Conservation (phyloP, 163 green algal species). For the Coccomyxa subellipsoidea region DNA sequence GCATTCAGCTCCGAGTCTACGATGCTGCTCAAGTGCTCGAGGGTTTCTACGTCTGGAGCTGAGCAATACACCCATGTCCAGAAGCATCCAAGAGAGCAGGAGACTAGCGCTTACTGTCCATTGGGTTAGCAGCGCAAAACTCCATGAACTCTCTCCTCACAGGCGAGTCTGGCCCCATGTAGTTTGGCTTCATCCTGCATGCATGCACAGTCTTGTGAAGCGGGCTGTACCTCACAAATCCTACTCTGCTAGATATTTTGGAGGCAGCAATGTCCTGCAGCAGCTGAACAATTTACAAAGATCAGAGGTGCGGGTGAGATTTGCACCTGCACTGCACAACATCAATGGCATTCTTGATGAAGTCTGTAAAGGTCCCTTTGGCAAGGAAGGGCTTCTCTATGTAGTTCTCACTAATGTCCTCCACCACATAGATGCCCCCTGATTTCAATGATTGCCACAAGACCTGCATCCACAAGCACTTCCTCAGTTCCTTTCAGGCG, state of each 20-base stretch:
- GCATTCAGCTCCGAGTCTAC: neutral
- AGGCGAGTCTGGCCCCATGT: neutral
- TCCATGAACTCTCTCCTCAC: constrained; percentile 13
- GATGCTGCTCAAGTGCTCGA: neutral
- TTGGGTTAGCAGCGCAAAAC: constrained; percentile 6
- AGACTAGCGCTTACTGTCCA: constrained; percentile 9
- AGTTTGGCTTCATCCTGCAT: neutral
- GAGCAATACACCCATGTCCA: too few relatives aligned
- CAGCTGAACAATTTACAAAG: neutral
- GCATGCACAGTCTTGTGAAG: neutral
- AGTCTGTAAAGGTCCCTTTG: constrained; percentile 8
- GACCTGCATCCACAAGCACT: neutral
- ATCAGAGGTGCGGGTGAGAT: neutral
- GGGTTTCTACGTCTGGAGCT: too few relatives aligned
- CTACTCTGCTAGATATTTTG: neutral
- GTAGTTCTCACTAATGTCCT: constrained; percentile 21
- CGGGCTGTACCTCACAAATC: too few relatives aligned
- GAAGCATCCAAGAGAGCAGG: neutral
- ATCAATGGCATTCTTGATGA: constrained; percentile 12
- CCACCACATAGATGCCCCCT: constrained; percentile 11
- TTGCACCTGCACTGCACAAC: constrained; percentile 10
- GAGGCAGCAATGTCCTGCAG: neutral
- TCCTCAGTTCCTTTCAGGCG: neutral
- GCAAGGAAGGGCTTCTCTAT: constrained; percentile 15
- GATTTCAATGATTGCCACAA: constrained; percentile 14